phyloP scores from a whole-genome alignment of 768 basidiomycete species.

The Hirschioporus abietinus region DNA sequence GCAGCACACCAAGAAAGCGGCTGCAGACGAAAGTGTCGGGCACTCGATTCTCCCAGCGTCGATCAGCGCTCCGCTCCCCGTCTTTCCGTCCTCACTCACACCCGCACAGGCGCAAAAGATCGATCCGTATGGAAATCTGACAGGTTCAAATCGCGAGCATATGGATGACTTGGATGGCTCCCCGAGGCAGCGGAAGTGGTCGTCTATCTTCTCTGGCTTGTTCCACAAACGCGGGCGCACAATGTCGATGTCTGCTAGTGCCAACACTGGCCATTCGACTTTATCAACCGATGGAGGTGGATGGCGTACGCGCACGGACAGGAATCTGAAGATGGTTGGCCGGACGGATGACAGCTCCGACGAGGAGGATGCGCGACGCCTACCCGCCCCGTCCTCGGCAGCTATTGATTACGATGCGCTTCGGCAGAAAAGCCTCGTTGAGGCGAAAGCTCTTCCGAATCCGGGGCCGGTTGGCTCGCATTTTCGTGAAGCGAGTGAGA shows the following conservation, averaged over 20 bases:
- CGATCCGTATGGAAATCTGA: constrained; percentile 15
- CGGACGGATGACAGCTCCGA: constrained; percentile 23
- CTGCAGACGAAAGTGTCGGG: background rate
- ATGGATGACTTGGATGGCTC: constrained; percentile 2
- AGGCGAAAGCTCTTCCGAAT: background rate
- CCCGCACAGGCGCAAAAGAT: constrained; percentile 11
- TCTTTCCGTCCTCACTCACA: background rate
- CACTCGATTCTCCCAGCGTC: background rate
- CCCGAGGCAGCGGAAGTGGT: background rate
- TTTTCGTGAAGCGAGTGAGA: background rate
- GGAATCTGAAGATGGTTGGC: constrained; percentile 22
- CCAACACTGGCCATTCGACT: background rate
- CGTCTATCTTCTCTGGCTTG: background rate
- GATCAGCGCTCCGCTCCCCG: background rate
- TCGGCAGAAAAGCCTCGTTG: background rate
- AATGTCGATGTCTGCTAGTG: background rate
- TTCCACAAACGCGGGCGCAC: background rate
- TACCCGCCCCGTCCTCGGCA: background rate
- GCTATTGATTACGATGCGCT: constrained; percentile 1
- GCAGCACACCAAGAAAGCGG: background rate
- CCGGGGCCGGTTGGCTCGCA: background rate
- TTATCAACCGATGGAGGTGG: constrained; percentile 3
- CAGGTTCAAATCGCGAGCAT: constrained; percentile 13
- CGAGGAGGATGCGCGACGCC: constrained; percentile 18
- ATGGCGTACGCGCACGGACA: constrained; percentile 35